Base-by-base conservation (phyloP, 2,329 filamentous ascomycete species). In the Clarireedia monteithiana region DNA sequence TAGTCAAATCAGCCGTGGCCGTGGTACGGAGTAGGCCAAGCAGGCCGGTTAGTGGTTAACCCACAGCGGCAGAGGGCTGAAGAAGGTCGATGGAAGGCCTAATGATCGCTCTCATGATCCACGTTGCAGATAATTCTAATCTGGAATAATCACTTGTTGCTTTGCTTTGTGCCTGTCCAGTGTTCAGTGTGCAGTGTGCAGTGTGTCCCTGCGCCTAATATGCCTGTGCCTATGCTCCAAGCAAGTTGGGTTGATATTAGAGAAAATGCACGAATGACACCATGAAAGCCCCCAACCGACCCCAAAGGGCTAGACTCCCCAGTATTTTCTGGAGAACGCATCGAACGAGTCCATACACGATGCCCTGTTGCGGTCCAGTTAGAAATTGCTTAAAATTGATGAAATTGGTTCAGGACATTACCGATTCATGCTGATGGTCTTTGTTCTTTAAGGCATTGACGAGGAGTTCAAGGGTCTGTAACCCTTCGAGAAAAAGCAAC, bases 351-450 rank as follows among this genome's bases (percentile, higher is more conserved):
- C 30, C 30, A 46, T 47, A 51, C 53, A 56, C 45, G 47, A 58
- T 57, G 40, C 14, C 30, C 44, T 38, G 30, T 34, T 34, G 30
- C 10, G 4, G 10, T 17, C 39, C 39, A 42, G 20, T 17, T 42
- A 42, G 39, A 20, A 15, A 42, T 14, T n/a, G 39, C 6, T 20
- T 53, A 38, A 10, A 14, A 53, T 53, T 48, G 42, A 20, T 48
- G 15, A 24, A 53, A 47, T 48, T 38, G 30, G 6, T 53, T 53
- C 24, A 44, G 54, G 55, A 61, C 59, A 59, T 58, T 59, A 48
- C 51, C 54, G 26, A 34, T 53, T 58, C 17, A 62, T 62, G 60
- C 60, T 59, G 42, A 27, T 53, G n/a, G n/a, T 23, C 38, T 10
- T n/a, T 38, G 30, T 14, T 34, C 30, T n/a, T 50, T 38, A 58